phyloP scores from a whole-genome alignment of 1,139 yeast genomes.

The Geotrichum siamense region DNA sequence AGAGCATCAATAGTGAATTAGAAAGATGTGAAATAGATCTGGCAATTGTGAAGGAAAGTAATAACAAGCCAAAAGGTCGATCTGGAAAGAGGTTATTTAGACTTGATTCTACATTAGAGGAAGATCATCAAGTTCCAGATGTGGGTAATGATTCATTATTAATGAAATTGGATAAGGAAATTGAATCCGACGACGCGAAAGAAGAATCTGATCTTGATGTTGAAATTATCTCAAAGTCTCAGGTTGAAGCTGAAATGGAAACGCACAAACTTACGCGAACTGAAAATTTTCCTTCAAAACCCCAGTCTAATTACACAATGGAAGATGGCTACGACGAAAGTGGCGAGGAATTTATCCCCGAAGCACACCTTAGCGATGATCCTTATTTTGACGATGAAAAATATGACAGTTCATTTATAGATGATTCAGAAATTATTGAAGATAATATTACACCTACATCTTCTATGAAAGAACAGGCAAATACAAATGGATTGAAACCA shows the following conservation, averaged over 20 bases:
- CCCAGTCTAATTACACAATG: background rate
- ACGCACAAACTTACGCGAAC: background rate
- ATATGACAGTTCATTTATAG: background rate
- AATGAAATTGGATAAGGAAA: background rate
- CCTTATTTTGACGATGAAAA: background rate
- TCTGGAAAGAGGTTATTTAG: background rate
- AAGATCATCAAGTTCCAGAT: background rate
- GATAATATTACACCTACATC: background rate
- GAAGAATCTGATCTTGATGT: background rate
- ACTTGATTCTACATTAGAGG: background rate
- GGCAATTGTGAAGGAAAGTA: background rate
- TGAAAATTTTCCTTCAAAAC: background rate
- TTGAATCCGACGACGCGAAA: background rate
- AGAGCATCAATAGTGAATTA: constrained; percentile 7
- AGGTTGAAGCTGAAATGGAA: background rate
- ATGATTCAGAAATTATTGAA: background rate
- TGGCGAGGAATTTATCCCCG: constrained; percentile 1
- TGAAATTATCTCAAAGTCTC: background rate
- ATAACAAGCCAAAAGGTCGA: background rate
- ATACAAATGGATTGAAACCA: background rate
- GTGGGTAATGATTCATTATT: background rate
- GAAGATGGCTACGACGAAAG: background rate
- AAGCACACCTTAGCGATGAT: constrained; percentile 4
- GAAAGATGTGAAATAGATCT: constrained; percentile 2
- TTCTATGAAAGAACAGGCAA: background rate